Conservation (phyloP, 352 stramenopile genomes). For the Discostella stelligera region DNA sequence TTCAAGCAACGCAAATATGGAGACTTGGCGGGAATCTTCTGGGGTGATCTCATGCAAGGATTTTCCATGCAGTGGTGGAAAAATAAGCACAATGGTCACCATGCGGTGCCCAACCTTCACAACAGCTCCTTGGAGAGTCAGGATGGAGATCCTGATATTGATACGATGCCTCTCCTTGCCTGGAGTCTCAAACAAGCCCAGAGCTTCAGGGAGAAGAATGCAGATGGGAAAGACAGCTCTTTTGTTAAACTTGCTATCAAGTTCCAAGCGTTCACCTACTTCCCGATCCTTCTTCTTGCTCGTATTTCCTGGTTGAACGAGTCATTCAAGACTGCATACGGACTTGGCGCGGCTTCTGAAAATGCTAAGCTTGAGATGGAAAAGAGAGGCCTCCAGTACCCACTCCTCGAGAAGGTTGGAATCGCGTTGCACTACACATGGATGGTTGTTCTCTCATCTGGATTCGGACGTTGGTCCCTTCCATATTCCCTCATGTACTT, state of each 20-base stretch:
- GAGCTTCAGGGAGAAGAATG: slow-evolving; percentile 68
- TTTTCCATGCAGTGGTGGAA: slow-evolving; percentile 97
- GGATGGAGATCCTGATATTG: slow-evolving; percentile 96
- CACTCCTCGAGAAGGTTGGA: slow-evolving; percentile 72
- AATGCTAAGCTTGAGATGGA: slow-evolving; percentile 82
- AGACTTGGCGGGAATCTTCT: slow-evolving; percentile 90
- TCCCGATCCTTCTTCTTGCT: slow-evolving; percentile 94
- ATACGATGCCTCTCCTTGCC: slow-evolving; percentile 97
- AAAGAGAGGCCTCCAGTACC: slow-evolving; percentile 86
- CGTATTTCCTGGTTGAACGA: slow-evolving; percentile 95
- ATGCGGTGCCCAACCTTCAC: slow-evolving; percentile 96
- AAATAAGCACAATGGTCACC: slow-evolving; percentile 99
- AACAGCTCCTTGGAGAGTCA: slow-evolving; percentile 85
- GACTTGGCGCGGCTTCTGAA: slow-evolving; percentile 86
- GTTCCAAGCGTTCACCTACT: slow-evolving; percentile 94
- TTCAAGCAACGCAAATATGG: slow-evolving; percentile 92
- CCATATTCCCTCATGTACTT: slow-evolving; percentile 79
- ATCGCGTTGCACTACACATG: slow-evolving; percentile 89
- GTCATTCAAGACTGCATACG: slow-evolving; percentile 91
- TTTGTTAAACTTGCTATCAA: slow-evolving; percentile 89
- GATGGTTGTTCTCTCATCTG: slow-evolving; percentile 71
- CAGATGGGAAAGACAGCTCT: slow-evolving; percentile 83
- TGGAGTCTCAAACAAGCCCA: slow-evolving; percentile 95
- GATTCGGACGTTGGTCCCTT: slow-evolving; percentile 73
- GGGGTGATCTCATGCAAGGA: slow-evolving; percentile 96